Evolutionary conservation across 257 asterid genomes (phyloP).

Genomic region (Solanum tacnaense): DNA sequence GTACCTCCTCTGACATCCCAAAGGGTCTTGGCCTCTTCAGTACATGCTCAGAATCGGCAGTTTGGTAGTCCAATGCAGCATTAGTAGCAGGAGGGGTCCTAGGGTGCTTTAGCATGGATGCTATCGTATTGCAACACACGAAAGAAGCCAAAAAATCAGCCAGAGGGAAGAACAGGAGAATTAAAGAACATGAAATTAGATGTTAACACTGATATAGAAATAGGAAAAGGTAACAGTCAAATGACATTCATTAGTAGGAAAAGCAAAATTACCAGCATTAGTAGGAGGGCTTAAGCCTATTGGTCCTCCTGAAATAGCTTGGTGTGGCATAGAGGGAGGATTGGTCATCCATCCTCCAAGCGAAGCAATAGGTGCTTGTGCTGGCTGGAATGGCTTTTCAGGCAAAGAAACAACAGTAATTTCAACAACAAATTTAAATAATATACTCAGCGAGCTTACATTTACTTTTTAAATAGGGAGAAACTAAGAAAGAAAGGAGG

Average conservation of each 20-base stretch:
- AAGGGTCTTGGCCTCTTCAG: constrained; percentile 37
- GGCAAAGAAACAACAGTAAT: not conserved
- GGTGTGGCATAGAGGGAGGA: constrained; percentile 34
- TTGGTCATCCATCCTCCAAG: constrained; percentile 48
- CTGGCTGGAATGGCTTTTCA: constrained; percentile 32
- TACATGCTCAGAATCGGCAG: constrained; percentile 40
- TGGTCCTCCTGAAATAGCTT: constrained; percentile 28
- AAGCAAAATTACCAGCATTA: constrained; percentile 29
- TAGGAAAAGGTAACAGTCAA: not conserved
- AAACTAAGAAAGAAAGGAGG: not conserved
- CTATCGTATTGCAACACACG: constrained; percentile 10
- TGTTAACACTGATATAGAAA: not conserved
- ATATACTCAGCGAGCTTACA: not conserved
- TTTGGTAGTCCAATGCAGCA: constrained; percentile 43
- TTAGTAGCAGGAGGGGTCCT: constrained; percentile 45
- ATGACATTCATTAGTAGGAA: not conserved
- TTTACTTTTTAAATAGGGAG: not conserved
- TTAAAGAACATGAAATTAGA: not conserved
- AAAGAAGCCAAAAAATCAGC: constrained; percentile 13
- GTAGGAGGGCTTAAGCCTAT: constrained; percentile 32
- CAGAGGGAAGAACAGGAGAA: not conserved
- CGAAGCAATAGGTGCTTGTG: constrained; percentile 23
- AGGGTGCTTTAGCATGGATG: constrained; percentile 37
- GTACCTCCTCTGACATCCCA: constrained; percentile 42
- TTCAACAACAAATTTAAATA: not conserved